phyloP scores from a whole-genome alignment of 805 yeast genomes.

The Naumovozyma baii region DNA sequence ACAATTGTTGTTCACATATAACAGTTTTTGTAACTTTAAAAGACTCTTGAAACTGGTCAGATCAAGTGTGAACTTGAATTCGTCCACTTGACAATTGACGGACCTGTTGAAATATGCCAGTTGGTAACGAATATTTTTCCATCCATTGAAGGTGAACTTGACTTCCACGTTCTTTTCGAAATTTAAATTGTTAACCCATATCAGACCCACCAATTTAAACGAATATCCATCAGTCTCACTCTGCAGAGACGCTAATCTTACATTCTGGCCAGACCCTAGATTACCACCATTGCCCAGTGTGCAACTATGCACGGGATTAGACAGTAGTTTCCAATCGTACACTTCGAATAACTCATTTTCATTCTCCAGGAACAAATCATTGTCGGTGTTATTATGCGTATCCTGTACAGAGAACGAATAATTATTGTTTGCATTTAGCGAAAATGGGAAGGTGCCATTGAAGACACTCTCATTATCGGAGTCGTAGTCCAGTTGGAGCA shows the following conservation, averaged over 20 bases:
- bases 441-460: neutral
- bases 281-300: neutral
- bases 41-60: slow-evolving; percentile 21
- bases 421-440: too few relatives aligned
- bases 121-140: slow-evolving; percentile 27
- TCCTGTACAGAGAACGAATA: neutral
- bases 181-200: slow-evolving; percentile 25
- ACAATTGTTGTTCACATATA: slow-evolving; percentile 4
- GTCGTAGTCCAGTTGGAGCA: neutral
- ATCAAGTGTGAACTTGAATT: slow-evolving; percentile 24
- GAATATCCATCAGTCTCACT: slow-evolving; percentile 1
- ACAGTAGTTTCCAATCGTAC: slow-evolving; percentile 2
- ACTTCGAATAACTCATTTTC: slow-evolving; percentile 3
- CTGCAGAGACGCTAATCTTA: slow-evolving; percentile 14
- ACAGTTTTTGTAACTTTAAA: slow-evolving; percentile 16
- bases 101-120: slow-evolving; percentile 23
- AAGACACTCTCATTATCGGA: neutral
- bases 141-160: slow-evolving; percentile 26
- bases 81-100: slow-evolving; percentile 20
- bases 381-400: neutral
- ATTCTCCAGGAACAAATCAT: neutral
- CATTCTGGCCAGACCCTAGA: slow-evolving; percentile 8
- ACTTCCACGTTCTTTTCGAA: slow-evolving; percentile 28
- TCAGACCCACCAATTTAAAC: slow-evolving; percentile 20
- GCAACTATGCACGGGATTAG: neutral